A percentile compares a stretch with the other conserved stretches of the same genome.
Evolutionary conservation across 495 filamentous ascomycete genomes (phyloP).

Genomic region (Venustampulla echinocandica): DNA sequence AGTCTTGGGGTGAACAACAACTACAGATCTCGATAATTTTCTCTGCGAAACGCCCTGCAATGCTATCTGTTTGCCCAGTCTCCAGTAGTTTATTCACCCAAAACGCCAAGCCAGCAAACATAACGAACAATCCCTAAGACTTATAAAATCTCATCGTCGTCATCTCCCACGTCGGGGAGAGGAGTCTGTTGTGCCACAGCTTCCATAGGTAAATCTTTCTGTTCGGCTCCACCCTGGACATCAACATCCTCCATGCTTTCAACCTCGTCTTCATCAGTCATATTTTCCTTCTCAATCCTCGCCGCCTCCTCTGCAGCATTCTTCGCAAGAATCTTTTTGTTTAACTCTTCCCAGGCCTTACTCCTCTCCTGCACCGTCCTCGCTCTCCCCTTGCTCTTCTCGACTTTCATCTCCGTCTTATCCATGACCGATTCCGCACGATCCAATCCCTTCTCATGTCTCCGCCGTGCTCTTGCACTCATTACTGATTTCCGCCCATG

Average conservation of each 20-base stretch:
- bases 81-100: not conserved
- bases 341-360: constrained; percentile 53
- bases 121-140: not conserved
- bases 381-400: constrained; percentile 52
- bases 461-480: constrained; percentile 53
- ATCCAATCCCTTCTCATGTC: constrained; percentile 66
- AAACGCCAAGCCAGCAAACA: not conserved
- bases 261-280: constrained; percentile 12
- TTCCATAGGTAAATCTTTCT: not conserved
- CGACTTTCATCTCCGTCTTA: constrained; percentile 59
- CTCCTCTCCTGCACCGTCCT: constrained; percentile 49
- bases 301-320: no score
- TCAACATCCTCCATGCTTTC: constrained; percentile 9
- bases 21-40: no score
- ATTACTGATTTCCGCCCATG: constrained; percentile 49
- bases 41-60: no score
- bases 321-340: constrained; percentile 30
- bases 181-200: constrained; percentile 7
- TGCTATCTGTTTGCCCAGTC: no score
- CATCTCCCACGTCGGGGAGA: constrained; percentile 10
- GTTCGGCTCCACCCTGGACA: not conserved
- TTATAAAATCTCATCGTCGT: constrained; percentile 19
- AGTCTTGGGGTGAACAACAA: no score
- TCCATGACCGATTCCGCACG: constrained; percentile 63
- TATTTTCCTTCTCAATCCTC: constrained; percentile 16